phyloP scores from a whole-genome alignment of 495 filamentous ascomycete genomes.

The Melanomma pulvis-pyrius region DNA sequence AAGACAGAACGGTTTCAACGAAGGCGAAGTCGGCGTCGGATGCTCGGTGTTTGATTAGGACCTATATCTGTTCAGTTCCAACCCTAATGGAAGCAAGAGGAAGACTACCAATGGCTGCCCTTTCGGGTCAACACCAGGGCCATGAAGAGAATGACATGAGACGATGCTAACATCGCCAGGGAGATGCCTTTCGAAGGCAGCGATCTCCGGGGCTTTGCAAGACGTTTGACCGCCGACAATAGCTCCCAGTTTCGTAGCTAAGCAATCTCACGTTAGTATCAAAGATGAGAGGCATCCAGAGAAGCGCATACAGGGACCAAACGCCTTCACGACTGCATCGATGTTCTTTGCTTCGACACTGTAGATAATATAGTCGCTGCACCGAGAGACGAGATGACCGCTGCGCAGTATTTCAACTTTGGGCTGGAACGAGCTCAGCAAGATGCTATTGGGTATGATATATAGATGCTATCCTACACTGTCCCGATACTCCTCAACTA shows the following conservation, averaged over 20 bases:
- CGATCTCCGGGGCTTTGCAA: slow-evolving; percentile 95
- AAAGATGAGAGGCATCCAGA: neutral
- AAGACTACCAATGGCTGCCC: slow-evolving; percentile 73
- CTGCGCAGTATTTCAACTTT: slow-evolving; percentile 81
- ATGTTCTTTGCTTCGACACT: slow-evolving; percentile 93
- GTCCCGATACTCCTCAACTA: slow-evolving; percentile 76
- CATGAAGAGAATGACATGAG: slow-evolving; percentile 95
- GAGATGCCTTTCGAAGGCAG: slow-evolving; percentile 86
- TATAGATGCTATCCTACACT: slow-evolving; percentile 56
- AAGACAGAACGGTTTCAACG: slow-evolving; percentile 77
- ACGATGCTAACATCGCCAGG: slow-evolving; percentile 89
- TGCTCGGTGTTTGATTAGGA: slow-evolving; percentile 89
- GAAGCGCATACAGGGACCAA: slow-evolving; percentile 80
- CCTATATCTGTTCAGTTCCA: neutral
- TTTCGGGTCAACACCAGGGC: slow-evolving; percentile 82
- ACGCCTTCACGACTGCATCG: slow-evolving; percentile 78
- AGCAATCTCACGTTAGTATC: slow-evolving; percentile 43
- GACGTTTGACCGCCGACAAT: slow-evolving; percentile 98
- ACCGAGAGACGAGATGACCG: slow-evolving; percentile 91
- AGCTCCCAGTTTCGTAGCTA: slow-evolving; percentile 89
- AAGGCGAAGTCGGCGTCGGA: slow-evolving; percentile 74
- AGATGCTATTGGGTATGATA: slow-evolving; percentile 37
- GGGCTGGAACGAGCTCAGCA: slow-evolving; percentile 65
- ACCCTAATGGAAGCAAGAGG: neutral
- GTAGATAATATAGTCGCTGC: slow-evolving; percentile 97